phyloP scores from a whole-genome alignment of 2,329 filamentous ascomycete species.

The Triangularia setosa region DNA sequence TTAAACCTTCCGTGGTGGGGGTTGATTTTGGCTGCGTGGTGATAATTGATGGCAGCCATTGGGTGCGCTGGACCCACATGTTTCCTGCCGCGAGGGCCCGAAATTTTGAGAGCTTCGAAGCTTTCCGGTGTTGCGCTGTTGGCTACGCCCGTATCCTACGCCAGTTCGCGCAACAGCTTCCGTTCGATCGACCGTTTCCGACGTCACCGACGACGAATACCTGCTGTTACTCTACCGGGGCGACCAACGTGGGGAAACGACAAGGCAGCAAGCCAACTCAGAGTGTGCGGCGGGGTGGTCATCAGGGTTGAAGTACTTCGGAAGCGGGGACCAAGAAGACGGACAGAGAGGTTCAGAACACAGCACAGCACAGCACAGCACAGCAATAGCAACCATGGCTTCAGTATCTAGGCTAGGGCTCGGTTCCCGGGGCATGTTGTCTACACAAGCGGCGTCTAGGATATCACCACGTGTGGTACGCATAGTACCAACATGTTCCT shows the following conservation, averaged over 20 bases:
- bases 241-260: background rate
- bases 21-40: background rate
- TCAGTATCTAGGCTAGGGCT: conserved; percentile 16
- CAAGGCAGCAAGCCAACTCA: background rate
- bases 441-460: conserved; percentile 1
- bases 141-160: background rate
- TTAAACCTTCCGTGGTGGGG: background rate
- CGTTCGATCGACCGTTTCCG: background rate
- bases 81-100: background rate
- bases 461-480: conserved; percentile 4
- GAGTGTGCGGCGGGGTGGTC: background rate
- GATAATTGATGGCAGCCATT: background rate
- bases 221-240: background rate
- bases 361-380: too few relatives aligned
- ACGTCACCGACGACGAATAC: background rate
- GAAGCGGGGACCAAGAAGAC: background rate
- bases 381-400: conserved; percentile 12
- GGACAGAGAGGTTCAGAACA: background rate
- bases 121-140: background rate
- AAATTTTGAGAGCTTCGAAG: background rate
- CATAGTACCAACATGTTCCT: background rate
- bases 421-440: conserved; percentile 12
- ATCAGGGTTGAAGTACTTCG: background rate
- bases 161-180: background rate
- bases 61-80: background rate